A percentile compares a stretch with the other conserved stretches of the same genome.
Evolutionary conservation across 441 rosid species (phyloP).

Genomic region (Daphne laureola): DNA sequence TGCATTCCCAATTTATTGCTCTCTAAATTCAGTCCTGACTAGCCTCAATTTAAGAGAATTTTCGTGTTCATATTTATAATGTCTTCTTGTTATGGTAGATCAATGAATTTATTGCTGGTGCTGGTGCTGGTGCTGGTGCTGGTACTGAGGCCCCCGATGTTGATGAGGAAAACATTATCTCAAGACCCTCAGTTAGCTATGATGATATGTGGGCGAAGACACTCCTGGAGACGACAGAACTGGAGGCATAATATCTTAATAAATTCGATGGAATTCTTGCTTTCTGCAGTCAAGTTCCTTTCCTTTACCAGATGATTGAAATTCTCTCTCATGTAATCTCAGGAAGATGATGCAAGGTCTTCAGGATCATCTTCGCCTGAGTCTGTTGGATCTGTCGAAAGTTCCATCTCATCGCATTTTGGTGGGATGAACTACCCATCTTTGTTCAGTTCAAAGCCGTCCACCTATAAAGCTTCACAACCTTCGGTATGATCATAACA

Average conservation of each 20-base stretch:
- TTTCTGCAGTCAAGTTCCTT: too few relatives aligned
- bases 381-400: slow-evolving; percentile 92
- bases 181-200: slow-evolving; percentile 91
- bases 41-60: too few relatives aligned
- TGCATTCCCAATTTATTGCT: too few relatives aligned
- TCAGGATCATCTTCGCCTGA: slow-evolving; percentile 96
- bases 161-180: slow-evolving; percentile 80
- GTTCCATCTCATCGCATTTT: slow-evolving; percentile 96
- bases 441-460: slow-evolving; percentile 82
- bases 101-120: slow-evolving; percentile 72
- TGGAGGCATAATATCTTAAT: slow-evolving; percentile 44
- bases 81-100: slow-evolving; percentile 45
- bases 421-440: slow-evolving; percentile 99
- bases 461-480: slow-evolving; percentile 49
- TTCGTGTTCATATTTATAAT: background rate
- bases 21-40: too few relatives aligned
- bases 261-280: background rate
- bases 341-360: slow-evolving; percentile 91
- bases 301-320: too few relatives aligned
- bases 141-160: slow-evolving; percentile 99
- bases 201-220: slow-evolving; percentile 99
- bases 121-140: slow-evolving; percentile 67
- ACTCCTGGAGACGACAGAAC: slow-evolving; percentile 75
- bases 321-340: slow-evolving; percentile 19
- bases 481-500: slow-evolving; percentile 40